phyloP scores from a whole-genome alignment of 768 basidiomycete genomes.

The Boletus huronensis region DNA sequence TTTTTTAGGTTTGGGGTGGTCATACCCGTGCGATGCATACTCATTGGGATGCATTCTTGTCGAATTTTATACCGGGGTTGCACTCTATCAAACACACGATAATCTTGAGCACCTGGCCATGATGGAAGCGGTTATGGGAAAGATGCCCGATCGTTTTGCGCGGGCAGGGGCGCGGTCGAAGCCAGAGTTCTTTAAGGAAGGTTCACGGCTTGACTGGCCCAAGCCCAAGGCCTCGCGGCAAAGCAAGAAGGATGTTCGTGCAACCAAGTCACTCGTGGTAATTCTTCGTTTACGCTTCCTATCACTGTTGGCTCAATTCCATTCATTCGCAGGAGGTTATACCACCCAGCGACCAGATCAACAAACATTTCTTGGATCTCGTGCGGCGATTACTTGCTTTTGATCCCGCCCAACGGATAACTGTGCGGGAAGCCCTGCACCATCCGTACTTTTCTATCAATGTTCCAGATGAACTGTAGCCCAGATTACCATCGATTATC shows the following conservation, averaged over 20 bases:
- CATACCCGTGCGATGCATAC: constrained; percentile 97
- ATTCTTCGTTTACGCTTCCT: constrained; percentile 24
- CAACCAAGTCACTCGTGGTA: constrained; percentile 75
- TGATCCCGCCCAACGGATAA: constrained; percentile 85
- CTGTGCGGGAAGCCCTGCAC: constrained; percentile 80
- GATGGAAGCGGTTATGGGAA: constrained; percentile 99
- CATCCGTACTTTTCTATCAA: constrained; percentile 81
- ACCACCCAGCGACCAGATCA: constrained; percentile 66
- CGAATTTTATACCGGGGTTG: constrained; percentile 96
- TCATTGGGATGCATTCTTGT: constrained; percentile 98
- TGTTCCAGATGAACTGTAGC: constrained; percentile 67
- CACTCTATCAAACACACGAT: constrained; percentile 99
- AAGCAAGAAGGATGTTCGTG: constrained; percentile 90
- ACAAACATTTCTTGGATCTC: constrained; percentile 81
- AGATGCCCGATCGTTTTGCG: constrained; percentile 87
- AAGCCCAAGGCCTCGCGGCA: constrained; percentile 83
- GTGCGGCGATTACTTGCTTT: constrained; percentile 85
- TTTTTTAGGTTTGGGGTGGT: constrained; percentile 89
- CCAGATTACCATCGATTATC: constrained; percentile 32
- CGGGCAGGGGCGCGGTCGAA: constrained; percentile 73
- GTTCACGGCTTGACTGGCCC: constrained; percentile 86
- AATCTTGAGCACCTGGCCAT: constrained; percentile 99
- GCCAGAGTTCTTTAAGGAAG: constrained; percentile 91
- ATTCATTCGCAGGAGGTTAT: constrained; percentile 68
- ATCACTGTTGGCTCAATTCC: constrained; percentile 1